phyloP scores from a whole-genome alignment of 2,329 filamentous ascomycete genomes.

The Colletotrichum brevisporum region DNA sequence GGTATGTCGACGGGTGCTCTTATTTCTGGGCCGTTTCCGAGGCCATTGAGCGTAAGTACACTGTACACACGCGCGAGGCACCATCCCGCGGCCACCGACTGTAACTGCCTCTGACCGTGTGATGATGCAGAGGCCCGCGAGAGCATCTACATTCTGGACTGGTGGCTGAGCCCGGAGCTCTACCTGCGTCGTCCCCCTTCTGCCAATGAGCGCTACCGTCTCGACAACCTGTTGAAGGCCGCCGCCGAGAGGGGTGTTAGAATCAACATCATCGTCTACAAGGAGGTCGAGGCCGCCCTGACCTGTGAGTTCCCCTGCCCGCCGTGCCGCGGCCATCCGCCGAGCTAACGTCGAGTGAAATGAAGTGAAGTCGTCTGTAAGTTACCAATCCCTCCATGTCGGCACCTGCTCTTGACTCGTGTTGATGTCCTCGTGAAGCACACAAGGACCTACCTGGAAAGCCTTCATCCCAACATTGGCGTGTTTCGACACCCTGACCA shows the following conservation, averaged over 20 bases:
- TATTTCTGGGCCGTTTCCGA: constrained; percentile 90
- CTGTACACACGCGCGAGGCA: constrained; percentile 32
- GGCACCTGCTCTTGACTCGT: constrained; percentile 14
- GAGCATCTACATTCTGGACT: constrained; percentile 88
- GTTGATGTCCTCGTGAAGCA: constrained; percentile 61
- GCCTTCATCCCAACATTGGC: constrained; percentile 84
- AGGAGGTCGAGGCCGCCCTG: constrained; percentile 87
- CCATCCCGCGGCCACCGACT: neutral
- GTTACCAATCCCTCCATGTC: constrained; percentile 52
- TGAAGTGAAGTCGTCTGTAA: constrained; percentile 58
- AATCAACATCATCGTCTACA: constrained; percentile 91
- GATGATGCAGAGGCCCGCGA: constrained; percentile 72
- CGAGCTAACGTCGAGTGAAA: constrained; percentile 35
- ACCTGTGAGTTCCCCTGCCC: constrained; percentile 74
- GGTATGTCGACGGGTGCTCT: constrained; percentile 87
- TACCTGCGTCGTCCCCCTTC: constrained; percentile 88
- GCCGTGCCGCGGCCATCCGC: neutral
- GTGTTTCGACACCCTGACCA: constrained; percentile 95
- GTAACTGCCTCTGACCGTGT: constrained; percentile 22
- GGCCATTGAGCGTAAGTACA: constrained; percentile 74
- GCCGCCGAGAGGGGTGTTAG: constrained; percentile 88
- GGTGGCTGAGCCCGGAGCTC: constrained; percentile 92
- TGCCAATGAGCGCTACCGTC: constrained; percentile 84
- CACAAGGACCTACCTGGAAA: constrained; percentile 84
- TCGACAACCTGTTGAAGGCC: constrained; percentile 85